Evolutionary conservation across 2,329 filamentous ascomycete genomes (phyloP), one percentile per base, ranked within the genome.

Genomic region (Tolypocladium pustulatum): DNA sequence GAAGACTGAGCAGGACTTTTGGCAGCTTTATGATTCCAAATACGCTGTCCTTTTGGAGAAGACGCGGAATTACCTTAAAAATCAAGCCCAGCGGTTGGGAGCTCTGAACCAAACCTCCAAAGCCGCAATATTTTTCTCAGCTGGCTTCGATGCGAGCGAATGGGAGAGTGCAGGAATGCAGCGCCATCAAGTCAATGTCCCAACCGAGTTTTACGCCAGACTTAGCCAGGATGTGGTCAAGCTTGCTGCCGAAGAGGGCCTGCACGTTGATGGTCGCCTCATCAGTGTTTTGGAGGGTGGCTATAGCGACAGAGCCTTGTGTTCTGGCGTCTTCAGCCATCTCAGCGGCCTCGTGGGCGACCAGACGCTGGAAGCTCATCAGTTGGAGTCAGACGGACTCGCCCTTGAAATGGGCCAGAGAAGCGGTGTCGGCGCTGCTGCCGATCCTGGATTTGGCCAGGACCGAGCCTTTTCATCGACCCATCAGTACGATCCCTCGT

Each of bases 61-160:
- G 75, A 85, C 91, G 4, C 85, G 90, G 7, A 78, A 75, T 3
- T 97, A 91, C 66, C 77, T 97, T n/a, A 82, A 80, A 57, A 76
- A 77, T 17, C 90, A 97, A 65, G 86, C 90, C 0, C 79, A 85
- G 51, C 83, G 83, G 36, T 74, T 94, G 36, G 78, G 76, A 12
- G 75, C 78, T 22, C 76, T 81, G 56, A 81, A 83, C 43, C 80
- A 85, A 38, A 76, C 76, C 30, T 88, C 91, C 4, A 93, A 88
- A 67, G 90, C 89, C 2, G 93, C 90, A 38, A 91, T 99, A 53
- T 99, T 99, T 74, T 76, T 99, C 55, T 97, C 93, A 53, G 92
- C 94, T 2, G 95, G 94, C 0, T 99, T 99, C 64, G 94, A 99
- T 73, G 94, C 94, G 3, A 97, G 92, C 68, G 91, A 99, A 70